phyloP scores from a whole-genome alignment of 2,329 filamentous ascomycete species.

The Aspergillus amoenus region DNA sequence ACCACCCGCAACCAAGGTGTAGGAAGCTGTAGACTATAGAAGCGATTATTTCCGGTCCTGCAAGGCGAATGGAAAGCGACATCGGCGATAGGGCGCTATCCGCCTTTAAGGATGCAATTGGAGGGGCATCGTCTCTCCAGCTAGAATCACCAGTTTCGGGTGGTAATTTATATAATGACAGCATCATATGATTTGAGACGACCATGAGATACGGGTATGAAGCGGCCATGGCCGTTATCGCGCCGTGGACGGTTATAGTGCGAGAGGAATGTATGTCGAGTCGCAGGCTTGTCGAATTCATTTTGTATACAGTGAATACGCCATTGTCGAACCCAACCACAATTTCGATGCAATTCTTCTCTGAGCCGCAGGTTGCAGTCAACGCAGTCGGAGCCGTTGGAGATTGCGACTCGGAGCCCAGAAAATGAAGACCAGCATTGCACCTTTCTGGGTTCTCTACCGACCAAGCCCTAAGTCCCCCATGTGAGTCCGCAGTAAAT shows the following conservation, averaged over 20 bases:
- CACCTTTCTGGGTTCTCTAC: constrained; percentile 61
- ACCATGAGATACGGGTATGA: constrained; percentile 75
- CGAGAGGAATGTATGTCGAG: constrained; percentile 60
- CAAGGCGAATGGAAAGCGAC: constrained; percentile 76
- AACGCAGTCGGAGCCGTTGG: constrained; percentile 63
- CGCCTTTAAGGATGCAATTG: constrained; percentile 77
- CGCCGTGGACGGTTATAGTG: constrained; percentile 61
- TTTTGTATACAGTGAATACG: constrained; percentile 67
- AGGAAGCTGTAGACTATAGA: constrained; percentile 85
- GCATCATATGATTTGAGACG: constrained; percentile 69
- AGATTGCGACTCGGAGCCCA: constrained; percentile 48
- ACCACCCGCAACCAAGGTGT: constrained; percentile 76
- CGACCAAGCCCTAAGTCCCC: constrained; percentile 77
- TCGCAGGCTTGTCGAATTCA: constrained; percentile 48
- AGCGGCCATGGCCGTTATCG: constrained; percentile 69
- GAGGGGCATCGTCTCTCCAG: constrained; percentile 38
- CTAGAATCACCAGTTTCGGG: constrained; percentile 4
- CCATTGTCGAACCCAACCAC: constrained; percentile 71
- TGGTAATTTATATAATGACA: constrained; percentile 72
- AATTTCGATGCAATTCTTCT: constrained; percentile 55
- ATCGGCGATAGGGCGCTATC: constrained; percentile 76
- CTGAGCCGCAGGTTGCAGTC: constrained; percentile 44
- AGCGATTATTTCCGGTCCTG: constrained; percentile 65
- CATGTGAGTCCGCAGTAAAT: constrained; percentile 68
- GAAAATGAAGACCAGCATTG: constrained; percentile 51